These are phyloP conservation scores for Staphylotrichum tortipilum DNA, from an alignment of 495 filamentous ascomycete genomes.

Conservation along the genomic window DNA sequence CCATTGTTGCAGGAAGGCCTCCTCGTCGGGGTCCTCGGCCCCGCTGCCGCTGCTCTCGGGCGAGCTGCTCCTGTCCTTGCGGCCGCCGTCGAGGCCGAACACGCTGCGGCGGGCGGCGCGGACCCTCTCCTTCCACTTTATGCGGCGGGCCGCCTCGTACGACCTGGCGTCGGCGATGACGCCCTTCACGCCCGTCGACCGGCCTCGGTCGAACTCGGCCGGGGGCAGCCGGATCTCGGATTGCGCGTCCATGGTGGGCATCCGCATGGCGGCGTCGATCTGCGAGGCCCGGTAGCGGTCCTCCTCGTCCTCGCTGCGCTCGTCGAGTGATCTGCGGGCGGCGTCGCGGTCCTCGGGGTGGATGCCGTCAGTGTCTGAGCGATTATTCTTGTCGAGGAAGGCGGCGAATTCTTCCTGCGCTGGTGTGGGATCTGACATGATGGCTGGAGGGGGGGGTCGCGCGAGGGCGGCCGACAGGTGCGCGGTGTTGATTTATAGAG, in stretches of 20 bases:
- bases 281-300: constrained; percentile 48
- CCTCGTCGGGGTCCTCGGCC: constrained; percentile 50
- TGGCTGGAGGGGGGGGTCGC: constrained; percentile 30
- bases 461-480: constrained; percentile 1
- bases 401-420: constrained; percentile 83
- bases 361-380: constrained; percentile 31
- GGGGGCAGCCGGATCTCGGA: constrained; percentile 49
- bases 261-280: constrained; percentile 51
- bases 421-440: constrained; percentile 47
- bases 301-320: constrained; percentile 45
- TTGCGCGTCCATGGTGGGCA: constrained; percentile 44
- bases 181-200: constrained; percentile 85
- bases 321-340: constrained; percentile 41
- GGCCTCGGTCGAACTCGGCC: constrained; percentile 61
- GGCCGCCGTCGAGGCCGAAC: constrained; percentile 29
- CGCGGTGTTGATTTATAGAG: constrained; percentile 12
- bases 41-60: constrained; percentile 42
- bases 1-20: constrained; percentile 77
- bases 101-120: constrained; percentile 37
- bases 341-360: constrained; percentile 48
- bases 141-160: constrained; percentile 74
- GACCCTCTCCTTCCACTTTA: constrained; percentile 46
- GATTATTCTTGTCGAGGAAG: constrained; percentile 52
- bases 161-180: constrained; percentile 93
- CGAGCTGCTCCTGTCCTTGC: constrained; percentile 39